Evolutionary conservation across 73 alveolate genomes (phyloP), one percentile per base, ranked within the genome.

Genomic region (Uronychia setigera): DNA sequence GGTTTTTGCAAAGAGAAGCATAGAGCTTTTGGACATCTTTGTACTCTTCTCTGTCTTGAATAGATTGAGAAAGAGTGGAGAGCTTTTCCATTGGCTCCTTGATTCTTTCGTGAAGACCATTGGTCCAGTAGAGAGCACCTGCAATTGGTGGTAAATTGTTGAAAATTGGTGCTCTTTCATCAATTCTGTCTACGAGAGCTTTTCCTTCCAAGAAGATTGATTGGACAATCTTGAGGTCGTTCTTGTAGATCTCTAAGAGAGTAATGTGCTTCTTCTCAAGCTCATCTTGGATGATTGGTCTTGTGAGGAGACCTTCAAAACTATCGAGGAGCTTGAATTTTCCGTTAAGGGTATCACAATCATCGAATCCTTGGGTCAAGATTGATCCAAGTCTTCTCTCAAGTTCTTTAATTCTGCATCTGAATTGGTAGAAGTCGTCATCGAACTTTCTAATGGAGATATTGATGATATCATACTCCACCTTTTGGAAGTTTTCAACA

Each of bases 81-180:
- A 99, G 98, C 91, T 97, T 97, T 87, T 98, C 99, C 95, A 97
- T 92, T 14, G 99, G 99, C 86, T 99, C 99, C 77, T 97, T 91
- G 92, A 99, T 97, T 89, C 99, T 93, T 81, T 98, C 99, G 79
- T 94, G 87, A 81, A 98, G 96, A 77, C 99, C 98, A 30, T 98
- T 96, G 29, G 99, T 97, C 99, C 99, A 99, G 93, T 95, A 94
- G 79, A 99, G 92, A 86, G 99, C 99, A 31, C 99, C 99, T 26
- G 99, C 99, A 25, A 98, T 98, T 11, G 99, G 99, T 31, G 99
- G 99, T 99, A 98, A 90, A 90, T 99, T 99, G 93, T 97, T 97
- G 83, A 95, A 95, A 78, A 99, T 92, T 1, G 99, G 99, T 9
- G 99, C 99, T 80, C 95, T 96, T 60, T 96, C 99, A 81, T 94